These are phyloP conservation scores for Punctularia strigosozonata DNA, from an alignment of 768 basidiomycete genomes.

Conservation along the genomic window DNA sequence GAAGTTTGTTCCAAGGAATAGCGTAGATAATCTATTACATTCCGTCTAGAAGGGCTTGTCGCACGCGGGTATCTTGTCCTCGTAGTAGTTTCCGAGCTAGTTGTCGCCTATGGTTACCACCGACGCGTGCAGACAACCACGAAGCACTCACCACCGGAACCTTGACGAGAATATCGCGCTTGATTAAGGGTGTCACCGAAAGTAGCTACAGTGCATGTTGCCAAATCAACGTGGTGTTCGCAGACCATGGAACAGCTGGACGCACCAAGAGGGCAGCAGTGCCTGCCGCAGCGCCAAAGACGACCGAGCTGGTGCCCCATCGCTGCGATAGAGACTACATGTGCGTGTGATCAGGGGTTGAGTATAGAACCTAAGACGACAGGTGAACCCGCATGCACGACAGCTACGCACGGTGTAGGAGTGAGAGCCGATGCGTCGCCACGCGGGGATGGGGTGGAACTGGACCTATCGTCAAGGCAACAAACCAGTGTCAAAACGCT, in stretches of 20 bases:
- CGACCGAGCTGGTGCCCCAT: conserved; percentile 48
- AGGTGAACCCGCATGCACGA: neutral
- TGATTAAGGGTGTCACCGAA: conserved; percentile 79
- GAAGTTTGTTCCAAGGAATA: too few species aligned
- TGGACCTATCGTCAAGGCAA: neutral
- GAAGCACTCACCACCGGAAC: conserved; percentile 54
- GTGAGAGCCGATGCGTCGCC: neutral
- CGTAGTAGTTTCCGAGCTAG: conserved; percentile 61
- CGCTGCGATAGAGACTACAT: conserved; percentile 15
- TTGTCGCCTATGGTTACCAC: conserved; percentile 1
- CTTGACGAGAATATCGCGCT: conserved; percentile 60
- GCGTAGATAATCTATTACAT: too few species aligned
- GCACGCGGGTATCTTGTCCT: conserved; percentile 68
- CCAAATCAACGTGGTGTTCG: conserved; percentile 1
- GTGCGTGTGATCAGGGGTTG: neutral
- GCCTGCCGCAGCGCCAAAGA: conserved; percentile 68
- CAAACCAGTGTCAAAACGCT: neutral
- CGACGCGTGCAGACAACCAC: conserved; percentile 2
- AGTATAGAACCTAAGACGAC: neutral
- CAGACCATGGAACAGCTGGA: conserved; percentile 4
- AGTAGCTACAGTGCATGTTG: conserved; percentile 36
- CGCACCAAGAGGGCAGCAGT: conserved; percentile 57
- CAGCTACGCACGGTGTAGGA: neutral
- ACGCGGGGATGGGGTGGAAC: neutral
- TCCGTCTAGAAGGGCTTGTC: conserved; percentile 89